Evolutionary conservation across 495 filamentous ascomycete genomes (phyloP), one percentile per base, ranked within the genome.

Genomic region (Penicillium desertorum): DNA sequence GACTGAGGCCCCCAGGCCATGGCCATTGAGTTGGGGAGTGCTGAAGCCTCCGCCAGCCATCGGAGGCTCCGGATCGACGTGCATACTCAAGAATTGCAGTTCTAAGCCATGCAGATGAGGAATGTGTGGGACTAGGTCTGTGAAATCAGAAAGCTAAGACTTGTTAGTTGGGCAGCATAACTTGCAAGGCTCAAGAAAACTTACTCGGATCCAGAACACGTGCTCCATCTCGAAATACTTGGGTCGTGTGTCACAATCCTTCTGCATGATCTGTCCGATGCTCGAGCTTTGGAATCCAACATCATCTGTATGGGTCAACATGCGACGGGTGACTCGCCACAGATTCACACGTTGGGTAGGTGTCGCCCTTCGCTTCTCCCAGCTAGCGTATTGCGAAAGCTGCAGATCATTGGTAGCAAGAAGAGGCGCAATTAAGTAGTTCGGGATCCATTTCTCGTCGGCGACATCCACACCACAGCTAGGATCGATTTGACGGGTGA

Each of bases 201-300:
- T 61, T 77, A 89, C 86, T 76, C 85, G 88, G 63, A 92, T 81
- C 79, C 90, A 91, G 69, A 92, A 92, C 67, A 91, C 77, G 62
- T 88, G 76, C 56, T 79, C 75, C 73, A 83, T 76, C 17, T 68
- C 72, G 54, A 81, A 79, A 65, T 81, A 82, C 58, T 81, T 82
- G 39, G 76, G 77, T 39, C 72, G 67, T 6, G 77, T 79, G 59
- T 80, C 77, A 43, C 66, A 70, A 66, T 78, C 75, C 61, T 70
- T 65, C 59, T 75, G 74, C 71, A 78, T 75, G 49, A 78, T 63
- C 25, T 78, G 65, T 58, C 71, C 75, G 32, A 78, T 70, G 14
- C 73, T 72, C 32, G 75, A 73, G 39, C 60, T 57, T 44, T 64
- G 51, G 41, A 72, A 71, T 22, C 70, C 72, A 17, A 61, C 59